Conservation (phyloP, 352 stramenopile species). For the Achlya hypogyna region DNA sequence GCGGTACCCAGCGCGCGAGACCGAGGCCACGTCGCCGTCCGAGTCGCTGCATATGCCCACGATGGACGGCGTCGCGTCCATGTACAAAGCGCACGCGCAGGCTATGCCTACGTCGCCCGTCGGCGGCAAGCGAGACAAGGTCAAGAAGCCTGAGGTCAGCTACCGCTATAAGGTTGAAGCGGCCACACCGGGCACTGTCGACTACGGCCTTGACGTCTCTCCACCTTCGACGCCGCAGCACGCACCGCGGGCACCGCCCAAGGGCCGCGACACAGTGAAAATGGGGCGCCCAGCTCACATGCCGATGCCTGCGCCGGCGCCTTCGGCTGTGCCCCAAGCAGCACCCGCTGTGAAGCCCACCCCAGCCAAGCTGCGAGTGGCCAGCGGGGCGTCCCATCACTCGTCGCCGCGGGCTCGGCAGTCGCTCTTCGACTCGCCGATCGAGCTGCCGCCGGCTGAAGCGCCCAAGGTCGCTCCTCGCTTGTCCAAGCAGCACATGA, state of each 20-base stretch:
- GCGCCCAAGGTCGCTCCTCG: background rate
- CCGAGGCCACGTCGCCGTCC: conserved; percentile 4
- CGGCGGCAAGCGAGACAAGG: background rate
- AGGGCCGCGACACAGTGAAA: no score
- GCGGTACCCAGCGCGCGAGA: background rate
- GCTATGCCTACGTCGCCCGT: background rate
- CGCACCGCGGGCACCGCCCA: no score
- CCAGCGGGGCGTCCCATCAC: background rate
- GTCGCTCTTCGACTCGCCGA: background rate
- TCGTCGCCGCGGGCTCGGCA: background rate
- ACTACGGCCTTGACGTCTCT: background rate
- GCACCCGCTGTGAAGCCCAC: no score
- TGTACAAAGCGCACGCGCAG: background rate
- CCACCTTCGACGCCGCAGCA: background rate
- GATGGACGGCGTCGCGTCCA: background rate
- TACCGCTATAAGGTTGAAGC: background rate
- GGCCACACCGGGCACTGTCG: background rate
- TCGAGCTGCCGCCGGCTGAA: background rate
- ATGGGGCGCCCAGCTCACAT: no score
- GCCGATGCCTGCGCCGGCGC: no score
- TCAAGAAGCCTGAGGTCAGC: background rate
- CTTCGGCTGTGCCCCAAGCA: no score
- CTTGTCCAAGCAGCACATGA: background rate
- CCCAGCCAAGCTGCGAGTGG: no score
- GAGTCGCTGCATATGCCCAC: background rate